Evolutionary conservation across 2,329 filamentous ascomycete species (phyloP).

Genomic region (Aspergillus japonicus): DNA sequence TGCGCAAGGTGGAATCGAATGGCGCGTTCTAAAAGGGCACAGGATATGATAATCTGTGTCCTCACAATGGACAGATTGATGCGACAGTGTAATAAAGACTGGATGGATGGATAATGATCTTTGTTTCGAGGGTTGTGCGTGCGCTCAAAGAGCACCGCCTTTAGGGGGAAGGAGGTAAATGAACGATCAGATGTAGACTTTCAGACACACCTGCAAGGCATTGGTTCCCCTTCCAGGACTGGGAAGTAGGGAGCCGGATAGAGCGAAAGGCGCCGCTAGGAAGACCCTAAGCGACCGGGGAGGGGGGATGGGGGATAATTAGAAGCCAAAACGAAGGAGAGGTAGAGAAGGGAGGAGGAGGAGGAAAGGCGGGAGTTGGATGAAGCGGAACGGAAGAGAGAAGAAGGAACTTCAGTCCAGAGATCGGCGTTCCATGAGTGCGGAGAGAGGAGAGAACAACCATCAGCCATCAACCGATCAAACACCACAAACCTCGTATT

Average conservation of each 20-base stretch:
- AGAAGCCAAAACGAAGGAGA: background rate
- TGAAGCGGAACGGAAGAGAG: no score
- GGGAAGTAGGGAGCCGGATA: background rate
- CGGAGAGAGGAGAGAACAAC: background rate
- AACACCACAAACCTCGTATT: background rate
- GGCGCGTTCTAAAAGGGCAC: background rate
- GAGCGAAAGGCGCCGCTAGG: background rate
- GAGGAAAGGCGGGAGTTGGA: background rate
- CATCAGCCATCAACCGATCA: background rate
- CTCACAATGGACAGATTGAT: background rate
- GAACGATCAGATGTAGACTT: slow-evolving; percentile 6
- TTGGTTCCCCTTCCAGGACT: background rate
- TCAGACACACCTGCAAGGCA: slow-evolving; percentile 8
- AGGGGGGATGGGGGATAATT: background rate
- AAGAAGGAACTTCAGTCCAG: no score
- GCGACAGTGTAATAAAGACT: background rate
- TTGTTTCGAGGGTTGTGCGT: background rate
- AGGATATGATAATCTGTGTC: background rate
- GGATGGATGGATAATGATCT: background rate
- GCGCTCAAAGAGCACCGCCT: slow-evolving; percentile 3
- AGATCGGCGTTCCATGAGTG: background rate
- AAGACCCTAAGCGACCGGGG: background rate
- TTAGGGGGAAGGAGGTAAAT: background rate
- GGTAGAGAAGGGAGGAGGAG: background rate
- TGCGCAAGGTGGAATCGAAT: background rate